phyloP scores from a whole-genome alignment of 1,284 basidiomycete genomes.

The Porogramme epimiltina region DNA sequence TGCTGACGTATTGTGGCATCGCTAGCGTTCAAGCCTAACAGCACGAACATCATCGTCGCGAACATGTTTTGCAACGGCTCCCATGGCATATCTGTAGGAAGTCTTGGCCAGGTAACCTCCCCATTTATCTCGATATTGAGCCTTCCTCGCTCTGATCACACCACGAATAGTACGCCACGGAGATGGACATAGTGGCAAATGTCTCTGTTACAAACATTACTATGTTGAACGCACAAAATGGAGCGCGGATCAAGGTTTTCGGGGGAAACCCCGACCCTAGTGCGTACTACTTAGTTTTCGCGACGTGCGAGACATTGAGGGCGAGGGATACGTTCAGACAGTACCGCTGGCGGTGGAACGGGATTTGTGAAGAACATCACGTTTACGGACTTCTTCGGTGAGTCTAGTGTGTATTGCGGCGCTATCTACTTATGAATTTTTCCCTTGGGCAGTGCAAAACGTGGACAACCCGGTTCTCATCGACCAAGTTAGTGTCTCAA shows the following conservation, averaged over 20 bases:
- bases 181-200: constrained; percentile 69
- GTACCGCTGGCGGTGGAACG: constrained; percentile 51
- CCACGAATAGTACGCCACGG: constrained; percentile 47
- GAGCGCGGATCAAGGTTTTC: constrained; percentile 70
- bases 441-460: constrained; percentile 38
- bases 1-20: too few relatives aligned
- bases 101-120: constrained; percentile 31
- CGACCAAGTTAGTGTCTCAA: constrained; percentile 40
- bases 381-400: constrained; percentile 44
- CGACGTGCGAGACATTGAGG: not conserved
- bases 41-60: constrained; percentile 59
- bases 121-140: too few relatives aligned
- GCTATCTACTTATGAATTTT: not conserved
- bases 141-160: too few relatives aligned
- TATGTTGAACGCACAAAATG: constrained; percentile 64
- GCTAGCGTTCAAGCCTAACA: constrained; percentile 65
- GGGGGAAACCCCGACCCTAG: constrained; percentile 44
- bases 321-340: constrained; percentile 18
- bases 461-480: constrained; percentile 60
- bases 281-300: constrained; percentile 9
- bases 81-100: constrained; percentile 66
- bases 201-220: constrained; percentile 57
- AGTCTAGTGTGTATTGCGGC: not conserved
- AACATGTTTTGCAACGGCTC: constrained; percentile 64
- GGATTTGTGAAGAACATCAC: constrained; percentile 63